phyloP scores from a whole-genome alignment of 2,329 filamentous ascomycete species.

The Arthrobotrys sinensis region DNA sequence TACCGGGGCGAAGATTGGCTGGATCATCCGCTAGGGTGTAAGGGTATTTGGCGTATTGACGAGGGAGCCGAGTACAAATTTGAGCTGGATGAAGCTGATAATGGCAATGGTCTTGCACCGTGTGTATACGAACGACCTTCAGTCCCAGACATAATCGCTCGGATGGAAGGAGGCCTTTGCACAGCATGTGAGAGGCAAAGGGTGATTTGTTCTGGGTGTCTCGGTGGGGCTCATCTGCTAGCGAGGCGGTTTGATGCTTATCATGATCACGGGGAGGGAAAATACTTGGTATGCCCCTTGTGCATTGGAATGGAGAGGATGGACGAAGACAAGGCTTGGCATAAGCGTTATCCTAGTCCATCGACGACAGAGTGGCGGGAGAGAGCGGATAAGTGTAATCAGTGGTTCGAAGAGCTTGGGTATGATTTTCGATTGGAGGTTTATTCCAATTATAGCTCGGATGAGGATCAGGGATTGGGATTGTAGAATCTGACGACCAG shows the following conservation, averaged over 20 bases:
- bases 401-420: not conserved
- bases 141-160: slow-evolving; percentile 4
- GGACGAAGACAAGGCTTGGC: not conserved
- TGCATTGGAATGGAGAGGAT: slow-evolving; percentile 3
- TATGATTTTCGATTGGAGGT: not conserved
- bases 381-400: not conserved
- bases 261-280: not conserved
- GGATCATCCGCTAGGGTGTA: not conserved
- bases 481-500: too few species aligned
- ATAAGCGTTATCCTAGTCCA: not conserved
- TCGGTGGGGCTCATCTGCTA: not conserved
- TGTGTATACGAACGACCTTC: not conserved
- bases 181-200: not conserved
- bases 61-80: not conserved
- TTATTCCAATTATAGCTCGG: too few species aligned
- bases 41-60: not conserved
- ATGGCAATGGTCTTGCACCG: fast-evolving
- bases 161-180: not conserved
- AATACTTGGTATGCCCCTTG: not conserved
- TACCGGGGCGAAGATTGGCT: not conserved
- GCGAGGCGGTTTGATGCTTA: not conserved
- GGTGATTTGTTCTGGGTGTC: not conserved
- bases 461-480: too few species aligned
- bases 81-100: not conserved
- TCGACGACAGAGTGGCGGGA: not conserved